Base-by-base conservation (phyloP, 1,284 basidiomycete genomes). In the Sanguinoderma infundibulare region DNA sequence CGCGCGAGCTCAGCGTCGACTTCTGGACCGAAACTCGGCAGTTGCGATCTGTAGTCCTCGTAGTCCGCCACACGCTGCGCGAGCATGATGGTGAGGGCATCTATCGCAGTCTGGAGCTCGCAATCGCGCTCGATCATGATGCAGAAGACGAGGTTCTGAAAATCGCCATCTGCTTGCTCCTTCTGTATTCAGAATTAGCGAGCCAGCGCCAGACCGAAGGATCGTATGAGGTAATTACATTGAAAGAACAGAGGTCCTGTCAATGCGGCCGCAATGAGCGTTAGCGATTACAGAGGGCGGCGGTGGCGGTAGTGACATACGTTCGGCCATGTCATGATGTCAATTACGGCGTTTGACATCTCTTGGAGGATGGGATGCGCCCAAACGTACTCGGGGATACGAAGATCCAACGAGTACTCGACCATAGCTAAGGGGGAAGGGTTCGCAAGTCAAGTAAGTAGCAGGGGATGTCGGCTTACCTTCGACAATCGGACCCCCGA, bases 271-370 rank as follows among this genome's bases (percentile, higher is more conserved):
- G 8, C 24, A 20, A 50, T n/a, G n/a, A n/a, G n/a, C n/a, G n/a
- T 54, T 59, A 54, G 47, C 30, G 35, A 30, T 26, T 9, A 7
- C 24, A 10, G 35, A n/a, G n/a, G n/a, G n/a, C n/a, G n/a, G n/a
- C n/a, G 20, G 10, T 42, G 35, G 52, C 12, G 32, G 50, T 12
- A 53, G 5, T 42, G 30, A 62, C 79, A 17, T 53, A 82, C 81
- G 59, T 82, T 82, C n/a, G 81, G 79, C 80, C 82, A 82, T 0
- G 81, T 81, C 75, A 82, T 80, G 26, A 83, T 75, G 63, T 83
- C 81, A 20, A 70, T 77, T 0, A 79, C 79, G n/a, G 79, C 81
- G 20, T 80, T 74, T 30, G 80, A 81, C 76, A 83, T 78, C 17
- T 70, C 75, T 54, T 69, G 66, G 3, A 82, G 68, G 30, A 77